Base-by-base conservation (phyloP, 1,139 yeast species). In the Hansenula sp. region DNA sequence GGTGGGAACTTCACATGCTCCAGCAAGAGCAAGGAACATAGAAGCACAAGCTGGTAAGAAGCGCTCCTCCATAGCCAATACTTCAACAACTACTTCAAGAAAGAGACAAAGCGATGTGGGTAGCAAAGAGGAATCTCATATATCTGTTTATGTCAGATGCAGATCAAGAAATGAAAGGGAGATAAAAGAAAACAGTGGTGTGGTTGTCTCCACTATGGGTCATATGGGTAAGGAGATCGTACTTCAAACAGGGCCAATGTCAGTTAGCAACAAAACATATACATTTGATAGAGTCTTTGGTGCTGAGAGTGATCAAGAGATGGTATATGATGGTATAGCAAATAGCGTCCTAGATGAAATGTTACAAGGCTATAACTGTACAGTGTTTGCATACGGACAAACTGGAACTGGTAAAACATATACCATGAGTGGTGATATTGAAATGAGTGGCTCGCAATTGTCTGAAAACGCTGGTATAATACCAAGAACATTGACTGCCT, bases 321-420 rank as follows among this genome's bases (percentile, higher is more conserved):
- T 74, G 52, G 58, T 84, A 0, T 84, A 78, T 52, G 76, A 78
- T 15, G 76, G 77, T 27, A 80, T 80, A 10, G 88, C 84, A 0
- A 60, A 70, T 28, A 84, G 85, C 31, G 71, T 78, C 44, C 72
- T 84, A 34, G 66, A 70, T 24, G 90, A 84, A 51, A 76, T 81
- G 60, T 52, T 81, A 41, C 64, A 68, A 36, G 89, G 89, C 10
- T 81, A 72, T 57, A 87, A 86, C 55, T 86, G 86, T 49, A 81
- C 91, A 2, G 71, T 84, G n/a, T 64, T 84, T 44, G 90, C 88
- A 0, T 84, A 84, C 60, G 91, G 93, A 24, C 89, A 84, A 72
- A 84, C 91, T 0, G 88, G 91, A 5, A 81, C 90, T 0, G 91
- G 91, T 17, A 85, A 85, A 58, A 84, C 94, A 0, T 81, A 80